Percentiles rank a stretch among this genome's conserved stretches.
phyloP scores from a whole-genome alignment of 2,329 filamentous ascomycete genomes.

The Fusarium sp. region DNA sequence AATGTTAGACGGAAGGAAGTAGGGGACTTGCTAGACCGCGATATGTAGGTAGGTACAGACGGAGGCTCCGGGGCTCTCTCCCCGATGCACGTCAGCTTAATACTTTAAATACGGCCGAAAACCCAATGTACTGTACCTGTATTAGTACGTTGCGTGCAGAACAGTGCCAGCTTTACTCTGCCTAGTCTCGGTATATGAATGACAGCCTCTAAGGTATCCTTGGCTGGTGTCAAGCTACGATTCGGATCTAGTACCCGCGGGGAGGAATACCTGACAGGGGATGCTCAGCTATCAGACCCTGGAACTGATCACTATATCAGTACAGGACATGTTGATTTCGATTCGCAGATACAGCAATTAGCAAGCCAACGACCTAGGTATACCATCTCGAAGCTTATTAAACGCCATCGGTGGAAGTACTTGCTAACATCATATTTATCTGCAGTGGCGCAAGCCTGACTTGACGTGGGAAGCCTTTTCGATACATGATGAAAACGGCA shows the following conservation, averaged over 20 bases:
- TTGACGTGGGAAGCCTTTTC: not conserved
- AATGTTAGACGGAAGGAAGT: not conserved
- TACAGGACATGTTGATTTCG: not conserved
- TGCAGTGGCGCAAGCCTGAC: not conserved
- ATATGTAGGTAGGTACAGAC: not conserved
- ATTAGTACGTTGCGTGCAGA: not conserved
- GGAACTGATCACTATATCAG: not conserved
- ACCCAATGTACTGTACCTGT: slow-evolving; percentile 2
- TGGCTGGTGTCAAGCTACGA: not conserved
- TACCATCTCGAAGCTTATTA: not conserved
- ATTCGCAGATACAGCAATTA: not conserved
- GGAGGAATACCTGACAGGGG: not conserved
- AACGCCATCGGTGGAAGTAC: not conserved
- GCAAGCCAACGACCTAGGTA: too few relatives aligned
- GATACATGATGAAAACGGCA: not conserved
- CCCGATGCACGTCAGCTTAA: slow-evolving; percentile 25
- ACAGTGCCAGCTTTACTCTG: not conserved
- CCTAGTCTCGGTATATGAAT: not conserved
- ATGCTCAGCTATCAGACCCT: not conserved
- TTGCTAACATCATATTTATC: not conserved
- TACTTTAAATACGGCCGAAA: slow-evolving; percentile 23
- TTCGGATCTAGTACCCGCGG: not conserved
- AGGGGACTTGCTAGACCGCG: not conserved
- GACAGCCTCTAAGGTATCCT: not conserved
- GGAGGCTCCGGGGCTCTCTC: slow-evolving; percentile 11